phyloP scores from a whole-genome alignment of 2,329 filamentous ascomycete genomes.

The Remersonia thermophila region DNA sequence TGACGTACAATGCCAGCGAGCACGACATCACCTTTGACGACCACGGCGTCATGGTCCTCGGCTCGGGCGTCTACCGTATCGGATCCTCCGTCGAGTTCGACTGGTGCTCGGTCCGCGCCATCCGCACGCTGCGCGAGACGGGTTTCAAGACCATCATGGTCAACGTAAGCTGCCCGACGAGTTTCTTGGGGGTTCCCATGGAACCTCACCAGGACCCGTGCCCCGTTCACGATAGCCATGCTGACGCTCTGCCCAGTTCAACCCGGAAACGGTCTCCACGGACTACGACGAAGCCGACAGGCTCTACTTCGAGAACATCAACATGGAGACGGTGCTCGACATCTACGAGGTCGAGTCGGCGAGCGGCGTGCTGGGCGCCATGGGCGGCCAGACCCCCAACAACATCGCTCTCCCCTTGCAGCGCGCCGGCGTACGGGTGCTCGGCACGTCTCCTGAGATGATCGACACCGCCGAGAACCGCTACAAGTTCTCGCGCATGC shows the following conservation, averaged over 20 bases:
- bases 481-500: slow-evolving; percentile 97
- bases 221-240: too few relatives aligned
- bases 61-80: slow-evolving; percentile 92
- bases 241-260: slow-evolving; percentile 36
- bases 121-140: slow-evolving; percentile 73
- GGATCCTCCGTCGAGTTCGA: slow-evolving; percentile 98
- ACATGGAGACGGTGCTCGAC: slow-evolving; percentile 76
- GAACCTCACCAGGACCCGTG: too few relatives aligned
- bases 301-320: slow-evolving; percentile 94
- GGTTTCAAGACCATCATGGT: slow-evolving; percentile 95
- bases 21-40: slow-evolving; percentile 78
- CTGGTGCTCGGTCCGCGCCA: slow-evolving; percentile 94
- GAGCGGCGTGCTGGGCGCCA: slow-evolving; percentile 78
- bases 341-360: slow-evolving; percentile 83
- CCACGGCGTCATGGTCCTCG: slow-evolving; percentile 88
- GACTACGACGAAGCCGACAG: slow-evolving; percentile 93
- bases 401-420: slow-evolving; percentile 89
- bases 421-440: slow-evolving; percentile 78
- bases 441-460: slow-evolving; percentile 97
- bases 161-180: slow-evolving; percentile 35
- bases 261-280: slow-evolving; percentile 79
- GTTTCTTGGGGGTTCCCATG: slow-evolving; percentile 1
- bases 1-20: slow-evolving; percentile 87
- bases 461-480: slow-evolving; percentile 95
- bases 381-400: slow-evolving; percentile 96